These are phyloP conservation scores for Xylariaceae sp. DNA, from an alignment of 2,329 filamentous ascomycete genomes.

Conservation along the genomic window DNA sequence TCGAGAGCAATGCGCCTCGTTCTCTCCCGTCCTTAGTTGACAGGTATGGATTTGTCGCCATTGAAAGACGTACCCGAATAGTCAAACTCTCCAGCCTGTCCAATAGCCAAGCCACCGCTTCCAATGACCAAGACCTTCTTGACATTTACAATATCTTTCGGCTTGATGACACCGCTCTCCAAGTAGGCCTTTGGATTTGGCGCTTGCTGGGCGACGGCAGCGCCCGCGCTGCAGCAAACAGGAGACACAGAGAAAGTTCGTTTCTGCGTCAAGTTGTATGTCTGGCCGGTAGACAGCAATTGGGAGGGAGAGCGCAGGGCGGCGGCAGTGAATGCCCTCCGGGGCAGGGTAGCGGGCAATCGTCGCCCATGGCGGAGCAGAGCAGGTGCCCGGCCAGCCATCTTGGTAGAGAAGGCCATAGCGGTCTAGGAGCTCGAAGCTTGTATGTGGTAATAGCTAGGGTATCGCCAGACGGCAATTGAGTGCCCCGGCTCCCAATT, in stretches of 20 bases:
- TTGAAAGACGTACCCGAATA: constrained; percentile 79
- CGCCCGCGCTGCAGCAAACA: constrained; percentile 45
- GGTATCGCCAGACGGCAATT: constrained; percentile 36
- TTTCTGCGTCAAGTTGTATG: constrained; percentile 47
- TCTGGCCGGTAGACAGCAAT: constrained; percentile 45
- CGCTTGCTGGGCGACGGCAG: constrained; percentile 64
- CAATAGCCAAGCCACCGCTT: constrained; percentile 93
- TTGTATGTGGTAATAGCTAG: constrained; percentile 16
- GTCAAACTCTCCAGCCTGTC: constrained; percentile 97
- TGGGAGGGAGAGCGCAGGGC: constrained; percentile 44
- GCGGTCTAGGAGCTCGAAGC: constrained; percentile 24
- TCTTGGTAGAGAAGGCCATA: constrained; percentile 43
- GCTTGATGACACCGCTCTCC: constrained; percentile 84
- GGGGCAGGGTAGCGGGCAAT: constrained; percentile 51
- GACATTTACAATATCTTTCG: constrained; percentile 80
- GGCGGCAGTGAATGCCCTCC: constrained; percentile 51
- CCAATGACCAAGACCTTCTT: constrained; percentile 98
- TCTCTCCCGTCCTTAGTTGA: too few relatives aligned
- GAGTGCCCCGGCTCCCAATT: constrained; percentile 39
- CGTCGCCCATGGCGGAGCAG: constrained; percentile 62
- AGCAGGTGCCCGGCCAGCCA: constrained; percentile 64
- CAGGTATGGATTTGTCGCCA: neutral
- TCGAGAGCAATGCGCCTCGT: constrained; percentile 29
- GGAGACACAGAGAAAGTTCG: constrained; percentile 56
- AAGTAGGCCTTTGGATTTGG: constrained; percentile 87